These are phyloP conservation scores for Sonneratia alba DNA, from an alignment of 345 rosid species.

Conservation along the genomic window DNA sequence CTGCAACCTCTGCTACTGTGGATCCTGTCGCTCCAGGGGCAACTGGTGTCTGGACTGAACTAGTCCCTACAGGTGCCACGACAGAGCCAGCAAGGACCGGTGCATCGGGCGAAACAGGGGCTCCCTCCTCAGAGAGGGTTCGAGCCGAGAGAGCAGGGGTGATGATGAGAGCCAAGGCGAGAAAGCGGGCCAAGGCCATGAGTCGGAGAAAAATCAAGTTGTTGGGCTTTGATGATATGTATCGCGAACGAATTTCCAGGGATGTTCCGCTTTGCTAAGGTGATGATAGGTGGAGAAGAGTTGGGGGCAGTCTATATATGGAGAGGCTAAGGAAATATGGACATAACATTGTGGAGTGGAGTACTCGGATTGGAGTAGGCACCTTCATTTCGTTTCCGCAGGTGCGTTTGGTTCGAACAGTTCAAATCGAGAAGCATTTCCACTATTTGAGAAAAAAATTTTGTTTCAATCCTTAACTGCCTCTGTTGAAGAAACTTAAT, in stretches of 20 bases:
- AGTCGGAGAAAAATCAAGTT: constrained; percentile 3
- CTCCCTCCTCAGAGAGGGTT: constrained; percentile 4
- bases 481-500: too few species aligned
- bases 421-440: too few species aligned
- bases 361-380: constrained; percentile 8
- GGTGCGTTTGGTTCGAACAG: constrained; percentile 9
- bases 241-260: neutral
- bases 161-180: constrained; percentile 5
- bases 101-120: constrained; percentile 1
- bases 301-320: neutral
- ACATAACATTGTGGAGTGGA: constrained; percentile 9
- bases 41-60: constrained; percentile 5
- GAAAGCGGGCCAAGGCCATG: constrained; percentile 13
- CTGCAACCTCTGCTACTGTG: constrained; percentile 14
- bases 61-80: constrained; percentile 4
- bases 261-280: neutral
- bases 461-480: too few species aligned
- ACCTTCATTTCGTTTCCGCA: neutral
- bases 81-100: neutral
- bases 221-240: neutral
- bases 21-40: constrained; percentile 1
- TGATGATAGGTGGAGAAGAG: neutral
- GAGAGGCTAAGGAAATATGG: neutral
- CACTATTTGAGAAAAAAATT: too few species aligned
- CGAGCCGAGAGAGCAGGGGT: constrained; percentile 3